Evolutionary conservation across 2,329 filamentous ascomycete species (phyloP), one percentile per base, ranked within the genome.

Genomic region (Conoideocrella luteorostrata): DNA sequence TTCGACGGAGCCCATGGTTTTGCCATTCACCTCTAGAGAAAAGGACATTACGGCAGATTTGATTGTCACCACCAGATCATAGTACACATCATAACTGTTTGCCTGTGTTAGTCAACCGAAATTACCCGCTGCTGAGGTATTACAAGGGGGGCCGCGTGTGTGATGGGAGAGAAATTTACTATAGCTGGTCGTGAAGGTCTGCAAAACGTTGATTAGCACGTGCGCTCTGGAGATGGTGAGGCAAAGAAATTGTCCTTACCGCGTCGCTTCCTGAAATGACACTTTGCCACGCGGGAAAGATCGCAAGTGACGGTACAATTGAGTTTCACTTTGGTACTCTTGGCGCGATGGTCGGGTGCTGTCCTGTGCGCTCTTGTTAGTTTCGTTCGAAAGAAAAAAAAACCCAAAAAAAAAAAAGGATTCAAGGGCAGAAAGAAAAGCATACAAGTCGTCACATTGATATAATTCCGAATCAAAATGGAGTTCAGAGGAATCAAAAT

Each of bases 31-130:
- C n/a, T 46, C 44, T 2, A 39, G 4, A 4, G 39, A 46, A 21
- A 39, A 46, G 4, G 39, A 35, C 29, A 46, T 46, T 1, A 46
- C 6, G 17, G 44, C 44, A 6, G 44, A 46, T 29, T 43, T 22
- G 6, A 46, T 2, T 2, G 34, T 39, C 17, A 46, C 10, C 3
- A 46, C 22, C 12, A 46, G 40, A 6, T 39, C 4, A 12, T 12
- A 23, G 7, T 4, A 0, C 1, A 46, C 4, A 3, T 34, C 5
- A n/a, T 39, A 42, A 6, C 44, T 46, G 17, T 5, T 7, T 29
- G n/a, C n/a, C n/a, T n/a, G n/a, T n/a, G n/a, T n/a, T n/a, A n/a
- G n/a, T n/a, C n/a, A n/a, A n/a, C n/a, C n/a, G n/a, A n/a, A n/a
- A n/a, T n/a, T n/a, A n/a, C n/a, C n/a, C n/a, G n/a, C n/a, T n/a